Evolutionary conservation across 257 asterid genomes (phyloP).

Genomic region (Solanum virginianum): DNA sequence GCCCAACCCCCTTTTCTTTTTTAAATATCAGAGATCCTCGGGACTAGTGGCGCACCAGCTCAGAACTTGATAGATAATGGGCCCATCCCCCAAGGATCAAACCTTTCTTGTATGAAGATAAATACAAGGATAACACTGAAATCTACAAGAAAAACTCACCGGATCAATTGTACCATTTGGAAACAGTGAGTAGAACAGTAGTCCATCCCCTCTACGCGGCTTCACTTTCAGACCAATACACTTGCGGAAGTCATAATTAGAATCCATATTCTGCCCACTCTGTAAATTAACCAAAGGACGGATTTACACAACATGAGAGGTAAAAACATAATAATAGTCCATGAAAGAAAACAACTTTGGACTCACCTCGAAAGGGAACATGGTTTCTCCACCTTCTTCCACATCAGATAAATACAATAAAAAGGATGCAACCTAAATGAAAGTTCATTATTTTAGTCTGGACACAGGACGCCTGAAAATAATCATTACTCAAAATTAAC

Average conservation of each 20-base stretch:
- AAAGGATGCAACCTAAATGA: constrained; percentile 76
- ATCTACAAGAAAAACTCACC: constrained; percentile 27
- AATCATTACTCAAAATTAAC: background rate
- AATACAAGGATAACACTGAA: background rate
- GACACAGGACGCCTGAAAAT: background rate
- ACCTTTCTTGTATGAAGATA: background rate
- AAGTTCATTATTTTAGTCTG: background rate
- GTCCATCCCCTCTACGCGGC: constrained; percentile 93
- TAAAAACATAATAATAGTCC: background rate
- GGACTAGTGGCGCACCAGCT: background rate
- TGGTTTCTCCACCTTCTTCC: constrained; percentile 96
- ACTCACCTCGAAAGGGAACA: constrained; percentile 88
- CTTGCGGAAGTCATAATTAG: constrained; percentile 42
- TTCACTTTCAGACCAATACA: constrained; percentile 81
- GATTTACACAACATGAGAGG: background rate
- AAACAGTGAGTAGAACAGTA: constrained; percentile 68
- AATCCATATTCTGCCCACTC: constrained; percentile 68
- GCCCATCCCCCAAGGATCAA: background rate
- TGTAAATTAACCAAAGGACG: constrained; percentile 14
- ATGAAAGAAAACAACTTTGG: background rate
- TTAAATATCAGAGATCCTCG: background rate
- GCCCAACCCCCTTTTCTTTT: background rate
- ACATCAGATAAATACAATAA: constrained; percentile 84
- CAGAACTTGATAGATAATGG: background rate
- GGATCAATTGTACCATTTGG: constrained; percentile 85